phyloP scores from a whole-genome alignment of 2,329 filamentous ascomycete species.

The Clarireedia monteithiana region DNA sequence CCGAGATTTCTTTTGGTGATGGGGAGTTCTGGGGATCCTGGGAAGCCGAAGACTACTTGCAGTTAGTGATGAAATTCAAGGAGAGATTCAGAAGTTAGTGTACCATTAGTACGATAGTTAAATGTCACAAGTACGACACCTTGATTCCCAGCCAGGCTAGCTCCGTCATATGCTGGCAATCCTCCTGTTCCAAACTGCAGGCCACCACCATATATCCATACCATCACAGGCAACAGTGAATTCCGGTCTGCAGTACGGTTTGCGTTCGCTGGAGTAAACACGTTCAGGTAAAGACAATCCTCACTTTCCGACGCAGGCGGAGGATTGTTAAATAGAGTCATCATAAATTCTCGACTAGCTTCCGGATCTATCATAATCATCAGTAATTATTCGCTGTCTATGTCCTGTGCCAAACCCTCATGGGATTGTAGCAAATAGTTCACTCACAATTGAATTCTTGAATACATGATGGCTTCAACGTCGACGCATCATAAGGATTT shows the following conservation, averaged over 20 bases:
- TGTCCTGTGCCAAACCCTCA: too few relatives aligned
- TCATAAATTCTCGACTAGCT: neutral
- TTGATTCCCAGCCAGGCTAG: conserved; percentile 11
- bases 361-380: neutral
- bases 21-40: conserved; percentile 1
- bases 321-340: neutral
- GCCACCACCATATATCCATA: conserved; percentile 63
- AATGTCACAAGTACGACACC: conserved; percentile 15
- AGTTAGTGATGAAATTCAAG: neutral
- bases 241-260: neutral
- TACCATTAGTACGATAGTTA: conserved; percentile 13
- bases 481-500: conserved; percentile 2
- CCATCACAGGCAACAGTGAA: conserved; percentile 45
- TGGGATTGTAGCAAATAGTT: too few relatives aligned
- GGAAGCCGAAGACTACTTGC: conserved; percentile 3
- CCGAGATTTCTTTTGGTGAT: conserved; percentile 48
- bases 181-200: conserved; percentile 10
- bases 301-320: conserved; percentile 32
- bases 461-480: neutral
- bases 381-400: neutral
- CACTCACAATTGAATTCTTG: conserved; percentile 6
- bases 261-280: conserved; percentile 42
- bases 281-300: conserved; percentile 55
- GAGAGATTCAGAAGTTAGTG: neutral
- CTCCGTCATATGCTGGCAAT: conserved; percentile 13